Percentiles rank a stretch among this genome's conserved stretches.
These are phyloP conservation scores for Drechslera avenae DNA, from an alignment of 2,329 filamentous ascomycete species.

Conservation along the genomic window DNA sequence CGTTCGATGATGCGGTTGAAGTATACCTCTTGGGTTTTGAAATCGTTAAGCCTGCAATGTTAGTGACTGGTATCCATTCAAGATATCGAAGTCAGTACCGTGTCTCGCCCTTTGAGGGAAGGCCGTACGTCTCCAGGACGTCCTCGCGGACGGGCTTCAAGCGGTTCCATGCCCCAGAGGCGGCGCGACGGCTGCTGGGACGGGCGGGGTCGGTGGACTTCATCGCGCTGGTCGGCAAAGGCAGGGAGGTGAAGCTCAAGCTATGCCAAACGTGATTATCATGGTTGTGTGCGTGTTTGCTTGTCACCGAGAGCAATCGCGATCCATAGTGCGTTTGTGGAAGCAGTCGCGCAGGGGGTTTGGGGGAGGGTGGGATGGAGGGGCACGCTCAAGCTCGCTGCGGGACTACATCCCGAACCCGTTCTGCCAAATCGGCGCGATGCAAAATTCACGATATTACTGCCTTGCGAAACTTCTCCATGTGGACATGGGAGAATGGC, in stretches of 20 bases:
- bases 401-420: neutral
- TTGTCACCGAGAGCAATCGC: constrained; percentile 2
- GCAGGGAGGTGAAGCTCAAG: neutral
- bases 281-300: neutral
- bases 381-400: constrained; percentile 18
- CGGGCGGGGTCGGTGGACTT: constrained; percentile 39
- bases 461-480: neutral
- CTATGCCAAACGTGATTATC: neutral
- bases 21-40: constrained; percentile 81
- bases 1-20: constrained; percentile 86
- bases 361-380: constrained; percentile 34
- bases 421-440: neutral
- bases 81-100: constrained; percentile 59
- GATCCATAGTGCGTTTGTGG: constrained; percentile 11
- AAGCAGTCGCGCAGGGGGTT: constrained; percentile 28
- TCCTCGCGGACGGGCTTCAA: constrained; percentile 77
- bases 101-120: constrained; percentile 89
- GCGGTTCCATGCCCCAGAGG: constrained; percentile 48
- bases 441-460: neutral
- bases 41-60: constrained; percentile 57
- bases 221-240: constrained; percentile 22
- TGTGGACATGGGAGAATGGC: neutral
- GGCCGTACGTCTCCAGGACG: constrained; percentile 77
- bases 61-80: neutral
- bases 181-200: constrained; percentile 45